A percentile compares a stretch with the other conserved stretches of the same genome.
Evolutionary conservation across 495 filamentous ascomycete species (phyloP).

Genomic region (Tuber brumale): DNA sequence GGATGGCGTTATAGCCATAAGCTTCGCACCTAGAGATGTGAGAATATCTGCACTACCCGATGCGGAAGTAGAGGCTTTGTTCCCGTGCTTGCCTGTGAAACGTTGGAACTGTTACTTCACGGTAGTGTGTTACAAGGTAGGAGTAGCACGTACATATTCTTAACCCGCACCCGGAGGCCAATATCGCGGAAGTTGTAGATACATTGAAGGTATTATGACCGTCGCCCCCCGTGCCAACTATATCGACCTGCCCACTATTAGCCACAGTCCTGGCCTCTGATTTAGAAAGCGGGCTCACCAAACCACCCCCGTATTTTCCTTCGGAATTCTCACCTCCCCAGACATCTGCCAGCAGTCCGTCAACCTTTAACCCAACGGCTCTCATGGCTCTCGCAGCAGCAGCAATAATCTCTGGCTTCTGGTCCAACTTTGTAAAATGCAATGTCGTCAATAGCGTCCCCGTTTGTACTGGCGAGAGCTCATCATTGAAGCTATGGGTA

Average conservation of each 20-base stretch:
- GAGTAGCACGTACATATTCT: slow-evolving; percentile 85
- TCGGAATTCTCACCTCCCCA: slow-evolving; percentile 23
- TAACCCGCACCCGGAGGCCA: slow-evolving; percentile 87
- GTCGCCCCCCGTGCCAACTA: slow-evolving; percentile 96
- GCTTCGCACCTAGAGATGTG: slow-evolving; percentile 64
- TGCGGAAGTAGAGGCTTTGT: slow-evolving; percentile 87
- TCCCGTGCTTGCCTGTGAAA: slow-evolving; percentile 85
- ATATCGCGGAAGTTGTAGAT: slow-evolving; percentile 84
- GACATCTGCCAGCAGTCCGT: slow-evolving; percentile 36
- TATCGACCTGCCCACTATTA: slow-evolving; percentile 63
- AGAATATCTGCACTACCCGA: slow-evolving; percentile 91
- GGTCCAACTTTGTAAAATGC: slow-evolving; percentile 63
- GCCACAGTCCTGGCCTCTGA: background rate
- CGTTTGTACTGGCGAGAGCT: slow-evolving; percentile 72
- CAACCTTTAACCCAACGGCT: slow-evolving; percentile 26
- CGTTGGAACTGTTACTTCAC: slow-evolving; percentile 53
- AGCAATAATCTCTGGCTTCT: slow-evolving; percentile 37
- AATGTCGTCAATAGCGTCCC: slow-evolving; percentile 78
- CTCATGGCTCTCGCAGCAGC: slow-evolving; percentile 57
- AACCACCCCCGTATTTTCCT: slow-evolving; percentile 47
- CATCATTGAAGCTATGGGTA: slow-evolving; percentile 78
- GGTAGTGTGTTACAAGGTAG: slow-evolving; percentile 73
- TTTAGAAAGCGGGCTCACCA: slow-evolving; percentile 23
- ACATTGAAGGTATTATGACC: slow-evolving; percentile 97
- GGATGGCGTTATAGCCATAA: slow-evolving; percentile 62